Evolutionary conservation across 1,284 basidiomycete species (phyloP), one percentile per base, ranked within the genome.

Genomic region (Leccinum subrobustum): DNA sequence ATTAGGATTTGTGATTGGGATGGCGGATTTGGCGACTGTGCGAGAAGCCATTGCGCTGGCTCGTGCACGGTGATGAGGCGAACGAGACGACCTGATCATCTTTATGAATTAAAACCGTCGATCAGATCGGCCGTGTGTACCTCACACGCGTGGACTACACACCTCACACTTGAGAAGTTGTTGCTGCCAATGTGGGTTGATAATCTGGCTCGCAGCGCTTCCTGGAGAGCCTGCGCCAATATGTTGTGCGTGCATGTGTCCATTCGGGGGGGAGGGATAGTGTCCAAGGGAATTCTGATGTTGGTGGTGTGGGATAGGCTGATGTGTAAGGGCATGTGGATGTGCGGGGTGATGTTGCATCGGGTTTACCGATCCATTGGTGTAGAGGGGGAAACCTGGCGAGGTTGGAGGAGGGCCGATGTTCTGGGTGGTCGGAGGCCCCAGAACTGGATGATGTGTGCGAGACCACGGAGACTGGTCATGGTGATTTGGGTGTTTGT

Each of bases 1-100:
- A 68, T 92, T 92, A 9, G 91, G 91, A 69, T 93, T 91, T 58
- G 89, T 91, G 73, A 93, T 93, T 42, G 90, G 84, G 65, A 93
- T 91, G 39, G 90, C 89, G 37, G 89, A 83, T 77, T 92, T 93
- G 44, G 88, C 78, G 59, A 90, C 82, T 9, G 88, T 88, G 55
- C 91, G 83, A 33, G 89, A 87, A 48, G 91, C 89, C 82, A 92
- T 86, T 57, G 89, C 90, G 67, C 84, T 91, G 35, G 88, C 86
- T 52, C 90, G 83, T 25, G 91, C 91, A 62, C 91, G 85, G 69
- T 92, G 90, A 70, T 92, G 89, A 0, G 89, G 89, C 5, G 88
- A 89, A 64, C 87, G 83, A 39, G 88, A 88, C 18, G 86, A 84
- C 65, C 91, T 87, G 63, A 87, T 83, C 81, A 90, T 85, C 89